A percentile compares a stretch with the other conserved stretches of the same genome.
Conservation (phyloP, 257 asterid genomes). For the Primulina tabacum region DNA sequence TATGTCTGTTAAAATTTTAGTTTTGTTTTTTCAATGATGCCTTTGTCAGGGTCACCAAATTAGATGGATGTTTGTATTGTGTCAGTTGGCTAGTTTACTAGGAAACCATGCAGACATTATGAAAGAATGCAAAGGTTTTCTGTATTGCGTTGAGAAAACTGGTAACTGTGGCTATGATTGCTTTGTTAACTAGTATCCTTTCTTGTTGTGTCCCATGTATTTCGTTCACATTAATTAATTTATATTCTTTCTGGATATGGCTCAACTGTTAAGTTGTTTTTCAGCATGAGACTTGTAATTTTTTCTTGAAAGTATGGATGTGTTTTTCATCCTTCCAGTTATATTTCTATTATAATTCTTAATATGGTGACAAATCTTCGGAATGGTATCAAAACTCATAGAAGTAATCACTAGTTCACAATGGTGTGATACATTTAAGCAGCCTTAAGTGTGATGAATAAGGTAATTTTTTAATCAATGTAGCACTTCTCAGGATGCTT, state of each 20-base stretch:
- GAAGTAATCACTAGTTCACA: background rate
- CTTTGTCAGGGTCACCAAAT: slow-evolving; percentile 24
- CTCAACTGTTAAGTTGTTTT: slow-evolving; percentile 17
- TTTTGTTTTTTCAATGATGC: slow-evolving; percentile 24
- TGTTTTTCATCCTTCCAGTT: slow-evolving; percentile 23
- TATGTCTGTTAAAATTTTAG: background rate
- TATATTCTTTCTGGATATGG: background rate
- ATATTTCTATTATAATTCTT: slow-evolving; percentile 17
- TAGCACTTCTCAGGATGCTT: slow-evolving; percentile 50
- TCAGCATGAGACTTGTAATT: slow-evolving; percentile 18
- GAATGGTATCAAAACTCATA: background rate
- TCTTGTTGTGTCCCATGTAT: slow-evolving; percentile 1
- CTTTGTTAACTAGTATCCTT: slow-evolving; percentile 20
- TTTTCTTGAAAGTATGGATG: slow-evolving; percentile 8
- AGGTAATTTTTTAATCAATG: slow-evolving; percentile 16
- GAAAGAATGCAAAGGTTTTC: slow-evolving; percentile 54
- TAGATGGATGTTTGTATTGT: slow-evolving; percentile 23
- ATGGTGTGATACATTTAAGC: slow-evolving; percentile 5
- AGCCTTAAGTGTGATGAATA: slow-evolving; percentile 19
- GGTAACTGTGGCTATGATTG: slow-evolving; percentile 37
- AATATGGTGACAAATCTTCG: background rate
- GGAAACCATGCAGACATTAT: slow-evolving; percentile 53
- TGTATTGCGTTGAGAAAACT: slow-evolving; percentile 43
- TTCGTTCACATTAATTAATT: background rate
- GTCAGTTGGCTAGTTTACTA: slow-evolving; percentile 47